Base-by-base conservation (phyloP, 352 stramenopile genomes). In the Blastocystis sp. region DNA sequence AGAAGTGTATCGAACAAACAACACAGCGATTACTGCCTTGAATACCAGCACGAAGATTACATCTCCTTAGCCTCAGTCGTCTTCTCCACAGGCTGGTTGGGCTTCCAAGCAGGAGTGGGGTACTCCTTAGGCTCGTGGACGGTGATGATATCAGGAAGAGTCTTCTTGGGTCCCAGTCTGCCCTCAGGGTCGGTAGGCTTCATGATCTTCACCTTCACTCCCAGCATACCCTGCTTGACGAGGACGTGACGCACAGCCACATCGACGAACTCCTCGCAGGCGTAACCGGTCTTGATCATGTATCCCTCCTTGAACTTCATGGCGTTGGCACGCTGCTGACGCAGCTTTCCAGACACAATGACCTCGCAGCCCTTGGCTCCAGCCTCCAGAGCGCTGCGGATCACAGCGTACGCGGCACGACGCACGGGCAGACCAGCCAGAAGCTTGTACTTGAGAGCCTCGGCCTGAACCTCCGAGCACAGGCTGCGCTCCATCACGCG, bases 301-400 rank as follows among this genome's bases (percentile, higher is more conserved):
- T 98, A 99, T 61, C 96, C 96, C 87, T 99, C 95, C 88, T 96
- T 96, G 91, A 99, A 99, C 91, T 99, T 99, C 96, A 99, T 98
- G 64, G 93, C 92, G 93, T 99, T 99, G 88, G 96, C 96, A 96
- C 96, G 94, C 91, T 98, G 95, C 77, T 94, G 96, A 87, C 96
- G 94, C 76, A 99, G 92, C 92, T 99, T 99, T 88, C 96, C 96
- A 81, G 95, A 97, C 53, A 99, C 96, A 87, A 99, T 96, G 69
- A 99, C 96, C 90, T 99, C 96, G 86, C 94, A 96, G 67, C 96
- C 96, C 93, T 99, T 99, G 87, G 96, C 96, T 63, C 93, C 95
- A 29, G 94, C 94, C 90, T 99, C 96, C 95, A 99, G 98, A 86
- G 98, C 93, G 91, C 98, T 98, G 88, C 95, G 94, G 44, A 99